phyloP scores from a whole-genome alignment of 2,329 filamentous ascomycete genomes.

The Nothophoma quercina region DNA sequence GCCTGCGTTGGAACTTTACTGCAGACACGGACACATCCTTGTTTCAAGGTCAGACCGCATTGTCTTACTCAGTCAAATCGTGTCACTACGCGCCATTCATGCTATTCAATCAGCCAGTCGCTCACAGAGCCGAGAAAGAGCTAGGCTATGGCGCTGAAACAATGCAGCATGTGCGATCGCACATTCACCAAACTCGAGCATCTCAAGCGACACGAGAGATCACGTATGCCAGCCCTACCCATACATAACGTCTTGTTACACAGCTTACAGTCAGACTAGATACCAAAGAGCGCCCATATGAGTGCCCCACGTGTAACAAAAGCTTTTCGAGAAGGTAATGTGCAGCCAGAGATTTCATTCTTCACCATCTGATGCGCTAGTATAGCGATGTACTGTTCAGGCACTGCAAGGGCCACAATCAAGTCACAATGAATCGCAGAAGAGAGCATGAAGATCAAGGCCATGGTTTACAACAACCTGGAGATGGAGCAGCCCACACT shows the following conservation, averaged over 20 bases:
- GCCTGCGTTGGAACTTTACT: constrained; percentile 9
- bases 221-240: constrained; percentile 53
- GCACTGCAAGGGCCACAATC: constrained; percentile 60
- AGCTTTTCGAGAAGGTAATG: constrained; percentile 62
- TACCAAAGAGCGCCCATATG: constrained; percentile 63
- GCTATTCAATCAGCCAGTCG: constrained; percentile 12
- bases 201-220: constrained; percentile 63
- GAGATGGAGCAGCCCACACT: constrained; percentile 27
- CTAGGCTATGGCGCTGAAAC: constrained; percentile 46
- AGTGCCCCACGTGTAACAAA: constrained; percentile 62
- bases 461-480: constrained; percentile 33
- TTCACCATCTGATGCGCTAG: constrained; percentile 29
- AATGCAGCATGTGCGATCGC: constrained; percentile 58
- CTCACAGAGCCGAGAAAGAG: constrained; percentile 21
- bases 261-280: constrained; percentile 49
- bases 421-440: constrained; percentile 49
- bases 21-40: constrained; percentile 18
- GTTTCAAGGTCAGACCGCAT: constrained; percentile 6
- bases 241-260: not conserved
- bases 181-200: constrained; percentile 64
- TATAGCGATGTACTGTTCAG: constrained; percentile 59
- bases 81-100: constrained; percentile 21
- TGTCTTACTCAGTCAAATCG: constrained; percentile 15
- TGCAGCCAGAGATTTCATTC: constrained; percentile 16
- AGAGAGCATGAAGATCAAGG: constrained; percentile 40